These are phyloP conservation scores for Funneliformis mosseae DNA, from an alignment of 192 early-diverging fungal genomes.

Conservation along the genomic window DNA sequence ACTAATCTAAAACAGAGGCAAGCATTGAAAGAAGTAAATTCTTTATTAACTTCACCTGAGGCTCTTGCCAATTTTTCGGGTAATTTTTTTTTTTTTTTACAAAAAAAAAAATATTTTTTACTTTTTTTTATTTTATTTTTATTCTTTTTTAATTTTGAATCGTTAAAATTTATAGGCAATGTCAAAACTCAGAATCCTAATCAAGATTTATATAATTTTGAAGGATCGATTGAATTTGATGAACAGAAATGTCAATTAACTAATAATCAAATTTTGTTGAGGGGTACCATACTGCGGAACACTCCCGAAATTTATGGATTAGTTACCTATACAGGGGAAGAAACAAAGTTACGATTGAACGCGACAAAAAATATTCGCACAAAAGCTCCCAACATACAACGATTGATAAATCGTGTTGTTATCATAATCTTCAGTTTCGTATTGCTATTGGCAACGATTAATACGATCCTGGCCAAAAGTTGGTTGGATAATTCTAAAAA, in stretches of 20 bases:
- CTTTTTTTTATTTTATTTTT: too few species aligned
- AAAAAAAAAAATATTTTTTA: too few species aligned
- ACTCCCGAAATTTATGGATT: conserved; percentile 80
- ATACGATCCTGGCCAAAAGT: conserved; percentile 51
- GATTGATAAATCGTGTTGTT: conserved; percentile 77
- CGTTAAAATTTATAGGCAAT: conserved; percentile 30
- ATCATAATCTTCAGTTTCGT: conserved; percentile 65
- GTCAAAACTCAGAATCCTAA: conserved; percentile 74
- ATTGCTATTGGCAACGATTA: conserved; percentile 56
- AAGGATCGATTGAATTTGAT: conserved; percentile 72
- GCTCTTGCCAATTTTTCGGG: conserved; percentile 53
- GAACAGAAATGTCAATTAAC: conserved; percentile 61
- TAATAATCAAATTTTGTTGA: conserved; percentile 77
- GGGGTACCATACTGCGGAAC: conserved; percentile 84
- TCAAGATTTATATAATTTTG: conserved; percentile 82
- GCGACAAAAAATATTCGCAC: conserved; percentile 68
- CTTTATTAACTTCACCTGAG: conserved; percentile 48
- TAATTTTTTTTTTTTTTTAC: conserved; percentile 33
- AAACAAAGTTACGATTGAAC: conserved; percentile 71
- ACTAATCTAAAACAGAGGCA: conserved; percentile 89
- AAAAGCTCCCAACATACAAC: conserved; percentile 78
- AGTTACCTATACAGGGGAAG: conserved; percentile 73
- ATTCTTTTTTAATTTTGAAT: too few species aligned
- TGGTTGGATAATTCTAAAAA: conserved; percentile 43
- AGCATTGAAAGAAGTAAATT: conserved; percentile 65